These are phyloP conservation scores for Chaetomium cochliodes DNA, from an alignment of 495 filamentous ascomycete genomes.

Conservation along the genomic window DNA sequence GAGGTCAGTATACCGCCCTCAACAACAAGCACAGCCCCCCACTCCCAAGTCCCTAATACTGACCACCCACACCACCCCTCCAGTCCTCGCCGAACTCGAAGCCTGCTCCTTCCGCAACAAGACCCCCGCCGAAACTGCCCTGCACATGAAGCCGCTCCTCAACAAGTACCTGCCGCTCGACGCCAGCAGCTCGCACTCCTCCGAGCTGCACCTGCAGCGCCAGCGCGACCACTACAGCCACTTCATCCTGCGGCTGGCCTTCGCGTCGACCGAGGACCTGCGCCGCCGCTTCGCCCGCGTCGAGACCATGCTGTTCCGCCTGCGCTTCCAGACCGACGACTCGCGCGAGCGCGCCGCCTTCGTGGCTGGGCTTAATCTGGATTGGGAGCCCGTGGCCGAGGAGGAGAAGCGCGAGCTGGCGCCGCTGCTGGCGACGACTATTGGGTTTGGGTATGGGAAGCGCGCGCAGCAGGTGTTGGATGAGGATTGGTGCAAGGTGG, in stretches of 20 bases:
- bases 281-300: constrained; percentile 83
- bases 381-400: constrained; percentile 73
- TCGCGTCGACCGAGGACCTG: constrained; percentile 86
- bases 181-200: constrained; percentile 60
- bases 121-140: constrained; percentile 68
- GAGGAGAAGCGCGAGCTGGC: constrained; percentile 64
- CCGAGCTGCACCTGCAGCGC: constrained; percentile 65
- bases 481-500: constrained; percentile 89
- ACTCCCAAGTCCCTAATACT: not conserved
- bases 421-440: constrained; percentile 40
- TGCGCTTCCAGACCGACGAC: constrained; percentile 73
- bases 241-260: constrained; percentile 93
- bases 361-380: constrained; percentile 70
- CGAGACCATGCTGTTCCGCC: constrained; percentile 82
- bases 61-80: not conserved
- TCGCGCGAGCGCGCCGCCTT: constrained; percentile 68
- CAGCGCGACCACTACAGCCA: constrained; percentile 98
- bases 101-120: constrained; percentile 94
- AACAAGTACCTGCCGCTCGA: constrained; percentile 83
- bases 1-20: constrained; percentile 59
- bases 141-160: constrained; percentile 76
- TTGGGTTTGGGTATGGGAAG: constrained; percentile 26
- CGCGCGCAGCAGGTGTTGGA: constrained; percentile 54
- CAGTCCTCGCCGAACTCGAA: constrained; percentile 94
- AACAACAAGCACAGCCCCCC: not conserved